These are phyloP conservation scores for Tricladium varicosporioides DNA, from an alignment of 2,329 filamentous ascomycete species.

Conservation along the genomic window DNA sequence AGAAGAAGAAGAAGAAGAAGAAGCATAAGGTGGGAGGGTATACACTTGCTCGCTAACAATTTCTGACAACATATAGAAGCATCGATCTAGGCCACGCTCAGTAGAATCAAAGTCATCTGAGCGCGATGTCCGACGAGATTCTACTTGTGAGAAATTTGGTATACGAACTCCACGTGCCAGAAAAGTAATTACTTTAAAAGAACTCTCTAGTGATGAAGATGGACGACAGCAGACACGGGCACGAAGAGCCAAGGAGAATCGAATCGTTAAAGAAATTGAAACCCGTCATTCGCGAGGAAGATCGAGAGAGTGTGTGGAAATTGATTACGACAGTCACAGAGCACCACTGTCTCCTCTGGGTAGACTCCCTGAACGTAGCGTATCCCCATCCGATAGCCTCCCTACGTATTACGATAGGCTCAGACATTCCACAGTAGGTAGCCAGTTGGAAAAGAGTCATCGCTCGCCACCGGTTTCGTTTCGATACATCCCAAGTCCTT, in stretches of 20 bases:
- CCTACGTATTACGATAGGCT: constrained; percentile 3
- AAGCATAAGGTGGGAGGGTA: constrained; percentile 7
- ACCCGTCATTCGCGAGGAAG: background rate
- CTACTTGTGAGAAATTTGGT: constrained; percentile 8
- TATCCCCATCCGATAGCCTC: background rate
- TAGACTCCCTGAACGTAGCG: background rate
- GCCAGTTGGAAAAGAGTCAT: background rate
- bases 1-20: constrained; percentile 8
- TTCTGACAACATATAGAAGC: background rate
- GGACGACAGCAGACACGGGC: constrained; percentile 3
- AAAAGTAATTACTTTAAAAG: constrained; percentile 16
- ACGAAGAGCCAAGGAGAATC: background rate
- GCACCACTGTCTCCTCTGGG: background rate
- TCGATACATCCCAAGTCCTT: constrained; percentile 5
- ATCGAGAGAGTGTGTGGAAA: constrained; percentile 1
- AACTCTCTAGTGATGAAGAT: constrained; percentile 8
- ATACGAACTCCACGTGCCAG: background rate
- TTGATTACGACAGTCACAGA: background rate
- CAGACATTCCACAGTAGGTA: background rate
- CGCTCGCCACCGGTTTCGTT: constrained; percentile 12
- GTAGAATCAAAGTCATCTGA: background rate
- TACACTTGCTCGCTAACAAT: background rate
- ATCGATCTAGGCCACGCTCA: constrained; percentile 4
- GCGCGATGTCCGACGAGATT: background rate
- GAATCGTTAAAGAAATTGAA: background rate